phyloP scores from a whole-genome alignment of 2,329 filamentous ascomycete genomes.

The Beauveria caledonica region DNA sequence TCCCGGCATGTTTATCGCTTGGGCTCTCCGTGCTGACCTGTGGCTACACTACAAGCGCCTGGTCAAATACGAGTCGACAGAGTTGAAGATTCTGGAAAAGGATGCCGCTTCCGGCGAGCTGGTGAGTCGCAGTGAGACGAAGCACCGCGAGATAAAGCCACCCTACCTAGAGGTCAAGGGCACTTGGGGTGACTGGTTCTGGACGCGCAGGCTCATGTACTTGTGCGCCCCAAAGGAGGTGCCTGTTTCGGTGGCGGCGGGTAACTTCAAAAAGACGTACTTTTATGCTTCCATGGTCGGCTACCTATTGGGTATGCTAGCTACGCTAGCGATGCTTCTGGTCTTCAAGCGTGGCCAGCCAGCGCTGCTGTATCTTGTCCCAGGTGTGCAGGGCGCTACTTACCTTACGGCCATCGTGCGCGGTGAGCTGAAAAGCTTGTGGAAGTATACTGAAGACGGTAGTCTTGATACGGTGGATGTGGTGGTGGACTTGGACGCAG shows the following conservation, averaged over 20 bases:
- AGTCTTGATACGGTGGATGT: slow-evolving; percentile 47
- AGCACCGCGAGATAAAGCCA: slow-evolving; percentile 41
- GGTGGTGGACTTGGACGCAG: slow-evolving; percentile 44
- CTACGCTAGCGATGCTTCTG: slow-evolving; percentile 69
- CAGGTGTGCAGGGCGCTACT: slow-evolving; percentile 65
- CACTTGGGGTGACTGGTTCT: slow-evolving; percentile 77
- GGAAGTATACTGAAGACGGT: slow-evolving; percentile 71
- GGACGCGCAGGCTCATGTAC: slow-evolving; percentile 43
- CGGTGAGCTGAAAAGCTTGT: slow-evolving; percentile 69
- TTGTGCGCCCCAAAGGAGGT: slow-evolving; percentile 18
- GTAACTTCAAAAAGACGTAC: slow-evolving; percentile 71
- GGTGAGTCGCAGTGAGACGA: slow-evolving; percentile 28
- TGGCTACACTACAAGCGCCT: slow-evolving; percentile 72
- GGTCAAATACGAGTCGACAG: slow-evolving; percentile 37
- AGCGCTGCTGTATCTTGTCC: slow-evolving; percentile 85
- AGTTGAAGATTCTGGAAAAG: slow-evolving; percentile 26
- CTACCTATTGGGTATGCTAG: slow-evolving; percentile 69
- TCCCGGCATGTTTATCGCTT: slow-evolving; percentile 80
- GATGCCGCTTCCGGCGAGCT: slow-evolving; percentile 25
- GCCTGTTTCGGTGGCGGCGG: slow-evolving; percentile 28
- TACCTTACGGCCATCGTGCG: slow-evolving; percentile 65
- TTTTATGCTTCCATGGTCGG: slow-evolving; percentile 71
- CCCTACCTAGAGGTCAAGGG: slow-evolving; percentile 54
- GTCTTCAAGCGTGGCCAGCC: slow-evolving; percentile 78
- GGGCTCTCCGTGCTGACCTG: slow-evolving; percentile 86